Evolutionary conservation across 768 basidiomycete genomes (phyloP).

Genomic region (Auricularia sp.): DNA sequence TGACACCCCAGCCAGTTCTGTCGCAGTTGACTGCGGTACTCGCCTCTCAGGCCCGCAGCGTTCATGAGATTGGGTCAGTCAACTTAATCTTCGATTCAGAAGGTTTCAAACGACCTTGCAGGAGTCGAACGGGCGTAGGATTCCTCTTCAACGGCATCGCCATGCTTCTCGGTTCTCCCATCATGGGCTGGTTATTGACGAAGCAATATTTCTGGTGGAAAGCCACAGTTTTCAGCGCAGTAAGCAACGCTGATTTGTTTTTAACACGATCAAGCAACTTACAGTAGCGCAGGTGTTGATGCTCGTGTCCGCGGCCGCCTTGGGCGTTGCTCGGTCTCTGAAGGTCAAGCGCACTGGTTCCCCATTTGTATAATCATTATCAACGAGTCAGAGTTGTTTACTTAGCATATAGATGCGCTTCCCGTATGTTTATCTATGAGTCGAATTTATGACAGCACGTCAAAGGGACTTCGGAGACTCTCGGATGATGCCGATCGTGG

Average conservation of each 20-base stretch:
- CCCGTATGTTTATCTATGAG: no score
- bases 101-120: neutral
- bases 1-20: neutral
- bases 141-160: slow-evolving; percentile 1
- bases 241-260: slow-evolving; percentile 6
- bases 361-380: neutral
- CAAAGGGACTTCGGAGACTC: no score
- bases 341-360: neutral
- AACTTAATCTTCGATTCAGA: neutral
- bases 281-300: neutral
- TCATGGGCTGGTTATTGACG: slow-evolving; percentile 47
- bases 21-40: neutral
- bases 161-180: slow-evolving; percentile 37
- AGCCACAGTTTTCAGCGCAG: slow-evolving; percentile 43
- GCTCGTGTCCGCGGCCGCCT: neutral
- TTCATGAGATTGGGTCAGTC: neutral
- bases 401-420: neutral
- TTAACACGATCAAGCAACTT: neutral
- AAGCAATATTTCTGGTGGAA: slow-evolving; percentile 47
- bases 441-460: no score
- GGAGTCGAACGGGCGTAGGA: slow-evolving; percentile 2
- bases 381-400: neutral
- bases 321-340: neutral
- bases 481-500: no score
- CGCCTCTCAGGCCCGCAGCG: neutral